Evolutionary conservation across 1,284 basidiomycete species (phyloP), one percentile per base, ranked within the genome.

Genomic region (Taiwanofungus camphoratus): DNA sequence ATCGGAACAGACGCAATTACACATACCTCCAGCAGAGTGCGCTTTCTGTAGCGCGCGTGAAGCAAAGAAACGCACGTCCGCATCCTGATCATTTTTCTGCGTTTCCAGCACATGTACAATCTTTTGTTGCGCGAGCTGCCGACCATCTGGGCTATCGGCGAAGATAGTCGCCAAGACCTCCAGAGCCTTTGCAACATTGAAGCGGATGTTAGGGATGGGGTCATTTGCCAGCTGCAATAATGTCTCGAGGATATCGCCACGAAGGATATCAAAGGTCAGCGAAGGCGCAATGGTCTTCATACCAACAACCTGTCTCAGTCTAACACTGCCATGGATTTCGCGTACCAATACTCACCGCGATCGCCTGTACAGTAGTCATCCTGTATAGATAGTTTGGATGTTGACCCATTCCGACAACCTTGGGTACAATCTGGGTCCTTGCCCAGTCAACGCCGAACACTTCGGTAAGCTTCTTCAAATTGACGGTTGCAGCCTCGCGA

Each of bases 391-490:
- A 99, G 65, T 97, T 99, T 18, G 92, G 91, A 69, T 98, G 94
- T 50, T 86, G 81, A 12, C 92, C 94, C 96, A 99, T 99, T 48
- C 87, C 89, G 61, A 99, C 84, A 29, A 99, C 92, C 68, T 97
- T 97, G 18, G 96, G 96, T 41, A 99, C 90, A 60, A 99, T 98
- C 29, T 93, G 86, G 46, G 79, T 74, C 62, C 85, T 86, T 27
- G 96, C 93, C 96, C 96, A 99, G 13, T 97, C 94, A 18, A 98
- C 92, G 34, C 96, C 96, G 60, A 99, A 99, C 5, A 98, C 96
- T 57, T 99, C 96, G 4, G 95, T 97, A 56, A 99, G 71, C 65
- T 96, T 97, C 73, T 92, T 94, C 55, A 99, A 71, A 65, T 99
- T 99, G 63, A 93, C 79, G 0, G 93, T 99, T 1, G 96, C 96